Base-by-base conservation (phyloP, 768 basidiomycete species). In the Russula olivacea region DNA sequence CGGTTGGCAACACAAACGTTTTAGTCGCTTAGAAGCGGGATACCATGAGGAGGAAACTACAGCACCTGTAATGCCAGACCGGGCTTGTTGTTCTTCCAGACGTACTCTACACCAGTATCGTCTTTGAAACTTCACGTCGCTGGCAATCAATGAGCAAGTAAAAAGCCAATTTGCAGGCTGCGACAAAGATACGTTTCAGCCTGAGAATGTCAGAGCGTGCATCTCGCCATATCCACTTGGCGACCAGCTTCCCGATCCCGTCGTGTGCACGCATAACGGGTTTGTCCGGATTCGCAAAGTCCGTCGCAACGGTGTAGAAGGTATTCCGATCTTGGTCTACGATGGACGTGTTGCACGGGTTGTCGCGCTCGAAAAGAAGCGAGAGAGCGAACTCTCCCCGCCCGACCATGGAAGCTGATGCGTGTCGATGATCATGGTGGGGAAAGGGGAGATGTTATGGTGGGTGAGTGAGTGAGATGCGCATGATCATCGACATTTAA, bases 211-310 rank as follows among this genome's bases (percentile, higher is more conserved):
- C 67, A 11, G 67, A 62, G 30, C 67, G 67, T 19, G 40, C 38
- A 25, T 66, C 64, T 38, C 67, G 61, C 67, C 67, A 68, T 36
- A 48, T 61, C 67, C 67, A 68, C 54, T 66, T 55, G 30, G 67
- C 65, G 58, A 68, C 61, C 41, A 58, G 57, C 36, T 57, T 59
- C 17, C 65, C 67, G 15, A 45, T 34, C 19, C 58, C 56, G 32
- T 62, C 65, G 19, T 59, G 41, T 38, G 66, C 54, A 19, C 47
- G 61, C 50, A 65, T 68, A 9, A 60, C 47, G 1, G 67, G 67
- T 9, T 58, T 61, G 25, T 32, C 38, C 14, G 61, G 43, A 19
- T 55, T 28, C 15, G 58, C 12, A 58, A 66, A 62, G 50, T 66
- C 54, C 11, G 66, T 68, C 49, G 58, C 57, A 41, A 68, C 66